Base-by-base conservation (phyloP, 176 grass and related monocot species). In the Bonia amplexicaulis region DNA sequence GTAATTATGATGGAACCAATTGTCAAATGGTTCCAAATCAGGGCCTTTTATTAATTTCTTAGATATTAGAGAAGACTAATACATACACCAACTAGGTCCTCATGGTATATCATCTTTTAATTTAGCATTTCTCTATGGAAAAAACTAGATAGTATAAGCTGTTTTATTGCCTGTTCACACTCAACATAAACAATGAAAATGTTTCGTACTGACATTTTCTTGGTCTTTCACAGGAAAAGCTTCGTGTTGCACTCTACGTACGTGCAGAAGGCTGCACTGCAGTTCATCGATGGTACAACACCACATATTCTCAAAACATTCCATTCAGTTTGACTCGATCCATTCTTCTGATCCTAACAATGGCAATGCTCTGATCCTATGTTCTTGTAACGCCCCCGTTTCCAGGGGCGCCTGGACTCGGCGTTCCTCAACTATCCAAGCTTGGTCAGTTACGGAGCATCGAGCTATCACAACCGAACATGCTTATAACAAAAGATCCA, bases 241-340 rank as follows among this genome's bases (percentile, higher is more conserved):
- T 98, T 81, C 89, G 95, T 57, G n/a, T n/a, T n/a, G n/a, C n/a
- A n/a, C 85, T 98, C 2, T 48, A 93, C 95, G 8, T 90, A 85
- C 76, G 92, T 94, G 12, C 93, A 95, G 79, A 93, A 90, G 59
- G 96, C 93, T 19, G 96, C 96, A 35, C 80, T 98, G 23, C 81
- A 88, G 73, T 98, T 98, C 81, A 95, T 95, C 89, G 93, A 98
- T 60, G 96, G 96, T 92, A 86, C 26, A 9, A 14, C 26, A 40
- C 25, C 78, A 16, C 25, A 48, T 23, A 48, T 16, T 84, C 12
- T 42, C 58, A 17, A 67, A 47, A 3, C 72, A 17, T 47, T 72
- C 45, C 3, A 62, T 77, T 78, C 7, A 9, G 12, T 2, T 54
- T 45, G 2, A 29, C 17, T 87, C 64, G 73, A 47, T 75, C 15